A percentile compares a stretch with the other conserved stretches of the same genome.
Conservation (phyloP, 2,329 filamentous ascomycete genomes). For the Sordariomycetes sp. region DNA sequence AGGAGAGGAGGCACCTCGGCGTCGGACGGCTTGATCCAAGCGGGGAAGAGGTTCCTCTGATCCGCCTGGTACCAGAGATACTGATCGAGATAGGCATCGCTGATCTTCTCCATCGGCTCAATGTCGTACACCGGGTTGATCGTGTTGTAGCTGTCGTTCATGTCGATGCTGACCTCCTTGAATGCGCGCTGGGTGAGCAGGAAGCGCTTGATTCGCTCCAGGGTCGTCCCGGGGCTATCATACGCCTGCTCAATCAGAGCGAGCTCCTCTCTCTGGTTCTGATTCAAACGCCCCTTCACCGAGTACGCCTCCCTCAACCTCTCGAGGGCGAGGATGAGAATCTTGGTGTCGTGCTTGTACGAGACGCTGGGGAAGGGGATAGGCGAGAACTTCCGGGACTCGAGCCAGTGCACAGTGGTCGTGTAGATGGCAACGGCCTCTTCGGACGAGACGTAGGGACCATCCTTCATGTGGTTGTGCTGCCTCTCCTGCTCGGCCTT, state of each 20-base stretch:
- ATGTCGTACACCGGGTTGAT: conserved; percentile 99
- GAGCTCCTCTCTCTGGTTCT: conserved; percentile 93
- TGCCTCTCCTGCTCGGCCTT: conserved; percentile 98
- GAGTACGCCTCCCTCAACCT: conserved; percentile 91
- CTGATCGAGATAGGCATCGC: conserved; percentile 94
- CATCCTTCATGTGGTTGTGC: conserved; percentile 99
- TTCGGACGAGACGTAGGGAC: conserved; percentile 95
- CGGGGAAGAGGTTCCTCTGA: conserved; percentile 90
- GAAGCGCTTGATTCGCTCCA: conserved; percentile 96
- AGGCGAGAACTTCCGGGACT: conserved; percentile 95
- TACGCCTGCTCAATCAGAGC: conserved; percentile 97
- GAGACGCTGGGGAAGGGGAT: conserved; percentile 98
- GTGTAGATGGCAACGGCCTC: conserved; percentile 98
- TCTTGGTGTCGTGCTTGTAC: conserved; percentile 99
- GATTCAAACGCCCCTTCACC: conserved; percentile 91
- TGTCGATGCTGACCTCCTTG: conserved; percentile 98
- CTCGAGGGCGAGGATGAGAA: conserved; percentile 89
- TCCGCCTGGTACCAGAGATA: conserved; percentile 99
- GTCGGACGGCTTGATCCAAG: conserved; percentile 98
- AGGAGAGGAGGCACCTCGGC: conserved; percentile 91
- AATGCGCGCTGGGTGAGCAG: conserved; percentile 93
- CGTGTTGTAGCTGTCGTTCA: conserved; percentile 99
- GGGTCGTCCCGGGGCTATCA: conserved; percentile 89
- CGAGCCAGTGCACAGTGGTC: conserved; percentile 96
- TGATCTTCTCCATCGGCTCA: conserved; percentile 98